Evolutionary conservation across 805 yeast species (phyloP).

Genomic region (Starmerella powellii): DNA sequence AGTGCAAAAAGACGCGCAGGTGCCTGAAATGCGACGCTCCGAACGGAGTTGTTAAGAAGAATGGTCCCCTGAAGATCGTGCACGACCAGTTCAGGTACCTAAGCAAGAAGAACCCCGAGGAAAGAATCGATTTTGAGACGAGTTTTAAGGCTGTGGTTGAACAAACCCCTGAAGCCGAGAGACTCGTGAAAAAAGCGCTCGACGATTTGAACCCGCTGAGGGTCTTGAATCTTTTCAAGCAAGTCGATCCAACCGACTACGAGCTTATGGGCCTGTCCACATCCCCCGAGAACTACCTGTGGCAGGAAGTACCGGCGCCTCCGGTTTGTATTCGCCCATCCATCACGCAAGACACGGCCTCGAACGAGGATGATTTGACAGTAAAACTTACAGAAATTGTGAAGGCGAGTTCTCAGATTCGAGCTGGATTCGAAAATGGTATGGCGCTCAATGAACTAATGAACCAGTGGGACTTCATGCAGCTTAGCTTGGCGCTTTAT

Average conservation of each 20-base stretch:
- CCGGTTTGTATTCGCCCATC: slow-evolving; percentile 98
- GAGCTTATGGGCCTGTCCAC: slow-evolving; percentile 87
- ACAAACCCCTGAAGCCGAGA: slow-evolving; percentile 77
- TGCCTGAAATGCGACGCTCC: slow-evolving; percentile 67
- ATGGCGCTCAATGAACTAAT: slow-evolving; percentile 81
- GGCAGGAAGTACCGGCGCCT: slow-evolving; percentile 97
- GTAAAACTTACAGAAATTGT: slow-evolving; percentile 93
- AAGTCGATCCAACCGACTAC: slow-evolving; percentile 74
- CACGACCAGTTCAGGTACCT: slow-evolving; percentile 95
- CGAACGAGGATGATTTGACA: slow-evolving; percentile 94
- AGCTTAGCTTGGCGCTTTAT: slow-evolving; percentile 91
- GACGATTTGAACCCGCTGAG: slow-evolving; percentile 92
- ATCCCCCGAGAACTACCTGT: slow-evolving; percentile 85
- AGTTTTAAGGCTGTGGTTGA: slow-evolving; percentile 67
- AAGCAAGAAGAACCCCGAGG: slow-evolving; percentile 79
- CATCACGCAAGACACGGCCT: slow-evolving; percentile 83
- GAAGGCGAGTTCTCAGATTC: slow-evolving; percentile 87
- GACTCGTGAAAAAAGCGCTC: slow-evolving; percentile 71
- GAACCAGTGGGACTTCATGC: slow-evolving; percentile 99
- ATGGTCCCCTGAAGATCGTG: slow-evolving; percentile 88
- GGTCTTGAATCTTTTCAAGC: slow-evolving; percentile 76
- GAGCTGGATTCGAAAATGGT: slow-evolving; percentile 92
- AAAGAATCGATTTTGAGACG: slow-evolving; percentile 74
- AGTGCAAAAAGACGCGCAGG: slow-evolving; percentile 88
- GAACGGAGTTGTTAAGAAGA: slow-evolving; percentile 95